Conservation (phyloP, 2,329 filamentous ascomycete species). For the Trichoderma semiorbis region DNA sequence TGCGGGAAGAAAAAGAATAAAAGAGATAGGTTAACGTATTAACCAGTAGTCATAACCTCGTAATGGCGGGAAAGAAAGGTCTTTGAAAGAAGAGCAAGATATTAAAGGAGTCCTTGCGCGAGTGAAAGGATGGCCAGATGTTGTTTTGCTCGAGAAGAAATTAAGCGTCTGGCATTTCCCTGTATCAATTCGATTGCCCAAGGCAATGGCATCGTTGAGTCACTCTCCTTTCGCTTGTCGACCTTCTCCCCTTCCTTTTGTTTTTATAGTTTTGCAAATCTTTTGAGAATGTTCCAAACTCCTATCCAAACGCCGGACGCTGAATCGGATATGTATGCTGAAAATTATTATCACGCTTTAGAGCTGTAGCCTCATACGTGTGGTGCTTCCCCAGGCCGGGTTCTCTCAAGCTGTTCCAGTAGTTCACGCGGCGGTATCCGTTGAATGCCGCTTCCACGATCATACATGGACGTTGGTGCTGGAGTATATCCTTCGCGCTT, state of each 20-base stretch:
- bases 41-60: conserved; percentile 34
- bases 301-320: conserved; percentile 38
- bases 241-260: not conserved
- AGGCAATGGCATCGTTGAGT: not conserved
- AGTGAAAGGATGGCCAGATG: not conserved
- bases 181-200: not conserved
- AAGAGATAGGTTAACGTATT: conserved; percentile 24
- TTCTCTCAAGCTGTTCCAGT: conserved; percentile 50
- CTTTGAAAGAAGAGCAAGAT: conserved; percentile 14
- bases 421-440: conserved; percentile 60
- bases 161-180: not conserved
- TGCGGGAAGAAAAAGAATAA: conserved; percentile 25
- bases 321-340: conserved; percentile 29
- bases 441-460: conserved; percentile 56
- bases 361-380: conserved; percentile 41
- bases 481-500: conserved; percentile 75
- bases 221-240: not conserved
- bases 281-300: conserved; percentile 16
- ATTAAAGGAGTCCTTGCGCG: conserved; percentile 3
- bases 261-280: not conserved
- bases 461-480: conserved; percentile 66
- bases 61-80: conserved; percentile 22
- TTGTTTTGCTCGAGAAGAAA: not conserved
- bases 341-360: conserved; percentile 18
- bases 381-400: conserved; percentile 44